phyloP scores from a whole-genome alignment of 1,284 basidiomycete species.

The Amylostereum areolatum region DNA sequence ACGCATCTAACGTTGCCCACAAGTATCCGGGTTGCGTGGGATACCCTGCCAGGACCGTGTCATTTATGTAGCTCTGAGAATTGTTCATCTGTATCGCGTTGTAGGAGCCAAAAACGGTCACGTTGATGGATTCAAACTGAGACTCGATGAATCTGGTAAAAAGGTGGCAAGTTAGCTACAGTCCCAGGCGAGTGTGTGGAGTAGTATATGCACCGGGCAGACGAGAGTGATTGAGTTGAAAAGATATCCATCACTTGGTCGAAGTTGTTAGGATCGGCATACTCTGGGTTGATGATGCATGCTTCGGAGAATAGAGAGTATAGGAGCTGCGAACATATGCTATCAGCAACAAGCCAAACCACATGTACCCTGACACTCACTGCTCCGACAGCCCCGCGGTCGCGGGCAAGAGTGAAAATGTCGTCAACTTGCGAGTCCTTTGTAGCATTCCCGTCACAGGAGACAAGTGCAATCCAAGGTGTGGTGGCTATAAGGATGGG shows the following conservation, averaged over 20 bases:
- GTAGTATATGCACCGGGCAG: slow-evolving; percentile 29
- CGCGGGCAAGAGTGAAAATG: slow-evolving; percentile 74
- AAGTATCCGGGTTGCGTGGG: slow-evolving; percentile 52
- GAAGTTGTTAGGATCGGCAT: slow-evolving; percentile 58
- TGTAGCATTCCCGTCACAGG: slow-evolving; percentile 75
- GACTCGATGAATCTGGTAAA: slow-evolving; percentile 50
- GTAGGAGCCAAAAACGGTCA: slow-evolving; percentile 49
- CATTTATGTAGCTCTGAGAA: slow-evolving; percentile 42
- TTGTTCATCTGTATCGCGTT: slow-evolving; percentile 53
- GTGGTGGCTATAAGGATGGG: slow-evolving; percentile 45
- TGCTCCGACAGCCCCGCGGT: slow-evolving; percentile 74
- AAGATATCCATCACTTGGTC: slow-evolving; percentile 80
- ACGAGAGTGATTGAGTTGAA: slow-evolving; percentile 45
- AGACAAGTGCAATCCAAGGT: slow-evolving; percentile 86
- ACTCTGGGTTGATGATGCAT: slow-evolving; percentile 71
- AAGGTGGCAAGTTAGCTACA: background rate
- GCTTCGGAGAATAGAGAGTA: slow-evolving; percentile 67
- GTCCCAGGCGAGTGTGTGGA: background rate
- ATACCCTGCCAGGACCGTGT: slow-evolving; percentile 36
- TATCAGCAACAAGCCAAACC: background rate
- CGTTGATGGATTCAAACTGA: slow-evolving; percentile 52
- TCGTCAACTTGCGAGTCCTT: slow-evolving; percentile 52
- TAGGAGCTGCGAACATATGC: slow-evolving; percentile 46
- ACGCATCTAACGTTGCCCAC: slow-evolving; percentile 61
- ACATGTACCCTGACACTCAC: slow-evolving; percentile 30